Evolutionary conservation across 2,329 filamentous ascomycete genomes (phyloP).

Genomic region (Davidsoniella eucalypti): DNA sequence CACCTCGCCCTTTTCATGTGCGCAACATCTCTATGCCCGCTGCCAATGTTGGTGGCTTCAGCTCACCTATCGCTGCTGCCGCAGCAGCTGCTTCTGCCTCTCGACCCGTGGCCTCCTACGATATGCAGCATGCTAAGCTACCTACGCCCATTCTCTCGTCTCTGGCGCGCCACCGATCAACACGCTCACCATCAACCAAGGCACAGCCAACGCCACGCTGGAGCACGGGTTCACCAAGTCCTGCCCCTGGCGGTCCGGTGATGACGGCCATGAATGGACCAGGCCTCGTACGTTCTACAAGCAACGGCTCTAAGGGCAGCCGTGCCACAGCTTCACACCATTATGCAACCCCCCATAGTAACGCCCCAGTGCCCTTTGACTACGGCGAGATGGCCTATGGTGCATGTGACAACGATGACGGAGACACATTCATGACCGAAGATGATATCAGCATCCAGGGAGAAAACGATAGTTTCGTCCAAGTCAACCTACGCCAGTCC

Average conservation of each 20-base stretch:
- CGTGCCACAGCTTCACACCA: slow-evolving; percentile 41
- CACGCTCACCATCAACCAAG: slow-evolving; percentile 37
- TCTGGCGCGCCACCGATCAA: slow-evolving; percentile 24
- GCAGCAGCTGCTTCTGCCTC: not conserved
- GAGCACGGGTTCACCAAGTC: slow-evolving; percentile 32
- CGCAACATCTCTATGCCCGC: slow-evolving; percentile 38
- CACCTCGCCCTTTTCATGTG: slow-evolving; percentile 28
- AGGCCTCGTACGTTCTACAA: slow-evolving; percentile 5
- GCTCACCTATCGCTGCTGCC: slow-evolving; percentile 25
- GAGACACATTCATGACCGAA: slow-evolving; percentile 22
- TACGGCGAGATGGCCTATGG: slow-evolving; percentile 6
- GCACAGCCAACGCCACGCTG: slow-evolving; percentile 38
- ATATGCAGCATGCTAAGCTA: no score
- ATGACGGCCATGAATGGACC: slow-evolving; percentile 14
- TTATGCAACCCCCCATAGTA: slow-evolving; percentile 63
- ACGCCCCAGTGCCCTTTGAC: slow-evolving; percentile 27
- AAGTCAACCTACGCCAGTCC: slow-evolving; percentile 16
- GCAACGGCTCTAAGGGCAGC: slow-evolving; percentile 13
- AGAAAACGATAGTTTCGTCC: slow-evolving; percentile 16
- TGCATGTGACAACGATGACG: slow-evolving; percentile 15
- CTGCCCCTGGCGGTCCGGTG: slow-evolving; percentile 21
- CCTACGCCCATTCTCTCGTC: not conserved
- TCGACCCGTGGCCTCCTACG: not conserved
- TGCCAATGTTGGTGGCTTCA: slow-evolving; percentile 26
- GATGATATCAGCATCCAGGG: slow-evolving; percentile 18